These are phyloP conservation scores for Cladobotryum protrusum DNA, from an alignment of 2,329 filamentous ascomycete genomes.

Conservation along the genomic window DNA sequence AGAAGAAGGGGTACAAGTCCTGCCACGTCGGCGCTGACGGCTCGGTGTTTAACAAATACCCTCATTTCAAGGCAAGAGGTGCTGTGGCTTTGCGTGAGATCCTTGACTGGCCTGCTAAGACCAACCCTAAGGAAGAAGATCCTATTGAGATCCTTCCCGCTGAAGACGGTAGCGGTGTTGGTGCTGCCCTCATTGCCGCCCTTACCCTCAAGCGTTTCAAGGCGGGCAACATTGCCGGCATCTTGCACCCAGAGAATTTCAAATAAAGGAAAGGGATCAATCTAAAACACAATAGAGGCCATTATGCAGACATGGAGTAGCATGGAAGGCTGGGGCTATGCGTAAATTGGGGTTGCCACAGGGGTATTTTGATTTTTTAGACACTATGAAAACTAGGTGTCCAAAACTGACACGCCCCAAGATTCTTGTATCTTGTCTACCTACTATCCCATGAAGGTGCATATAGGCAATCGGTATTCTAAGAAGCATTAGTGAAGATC, in stretches of 20 bases:
- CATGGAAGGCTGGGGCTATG: constrained; percentile 9
- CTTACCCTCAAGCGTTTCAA: constrained; percentile 59
- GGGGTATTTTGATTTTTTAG: constrained; percentile 9
- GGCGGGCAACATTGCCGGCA: constrained; percentile 57
- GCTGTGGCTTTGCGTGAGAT: constrained; percentile 89
- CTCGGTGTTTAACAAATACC: constrained; percentile 98
- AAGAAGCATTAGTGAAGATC: constrained; percentile 22
- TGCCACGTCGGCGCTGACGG: constrained; percentile 97
- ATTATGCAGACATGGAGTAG: neutral
- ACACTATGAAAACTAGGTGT: too few species aligned
- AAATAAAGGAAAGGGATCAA: constrained; percentile 18
- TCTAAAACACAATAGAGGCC: neutral
- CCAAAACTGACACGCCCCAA: too few species aligned
- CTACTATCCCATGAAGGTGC: constrained; percentile 63
- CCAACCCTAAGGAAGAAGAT: constrained; percentile 65
- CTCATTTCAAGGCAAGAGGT: constrained; percentile 91
- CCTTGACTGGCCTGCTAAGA: constrained; percentile 80
- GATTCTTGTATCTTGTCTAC: neutral
- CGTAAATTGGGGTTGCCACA: neutral
- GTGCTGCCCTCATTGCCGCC: constrained; percentile 85
- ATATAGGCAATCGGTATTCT: constrained; percentile 69
- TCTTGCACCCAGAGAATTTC: constrained; percentile 60
- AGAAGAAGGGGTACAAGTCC: constrained; percentile 82
- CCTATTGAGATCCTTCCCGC: constrained; percentile 82
- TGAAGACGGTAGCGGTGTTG: constrained; percentile 96